Base-by-base conservation (phyloP, 2,329 filamentous ascomycete species). In the Escovopsis weberi region DNA sequence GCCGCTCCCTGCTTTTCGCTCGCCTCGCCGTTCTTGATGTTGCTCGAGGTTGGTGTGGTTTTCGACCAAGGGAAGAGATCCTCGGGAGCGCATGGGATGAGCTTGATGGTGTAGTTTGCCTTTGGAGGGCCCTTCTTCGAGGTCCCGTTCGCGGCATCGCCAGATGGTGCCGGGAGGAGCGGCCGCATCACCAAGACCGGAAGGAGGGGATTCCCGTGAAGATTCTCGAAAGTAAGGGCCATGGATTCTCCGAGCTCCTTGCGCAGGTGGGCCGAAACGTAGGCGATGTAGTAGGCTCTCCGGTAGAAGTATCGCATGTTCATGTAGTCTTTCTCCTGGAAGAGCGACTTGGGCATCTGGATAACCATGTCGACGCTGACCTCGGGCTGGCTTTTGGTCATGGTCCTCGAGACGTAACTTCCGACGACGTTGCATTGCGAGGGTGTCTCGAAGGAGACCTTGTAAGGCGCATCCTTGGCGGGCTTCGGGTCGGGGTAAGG, bases 241-340 rank as follows among this genome's bases (percentile, higher is more conserved):
- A 82, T 69, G 1, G 66, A 63, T 12, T 71, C 59, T 4, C 64
- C 65, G 38, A 78, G 61, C 4, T 72, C 63, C 33, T 72, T 67
- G 49, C 78, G 76, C 41, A 96, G 66, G 4, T 74, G 78, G 28
- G 76, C 78, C 12, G 86, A 79, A 43, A 96, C 67, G 49, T 83
- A 85, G 32, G 88, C 85, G 40, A 96, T 66, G 56, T 93, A 96
- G 61, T 89, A 96, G 11, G 91, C 84, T 48, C 88, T 72, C 55
- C 94, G 93, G 65, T 95, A 88, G 57, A 95, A 94, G 64, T 94
- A 96, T 47, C 91, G 78, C 67, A 91, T 74, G 59, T 94, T 87
- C 40, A 88, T 71, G 58, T 89, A 95, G 61, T 98, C 91, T 63
- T 96, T 96, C 37, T 93, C 85, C 55, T 94, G 86, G 54, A 96